Evolutionary conservation across 2,329 filamentous ascomycete species (phyloP).

Genomic region (Venturia aucupariae): DNA sequence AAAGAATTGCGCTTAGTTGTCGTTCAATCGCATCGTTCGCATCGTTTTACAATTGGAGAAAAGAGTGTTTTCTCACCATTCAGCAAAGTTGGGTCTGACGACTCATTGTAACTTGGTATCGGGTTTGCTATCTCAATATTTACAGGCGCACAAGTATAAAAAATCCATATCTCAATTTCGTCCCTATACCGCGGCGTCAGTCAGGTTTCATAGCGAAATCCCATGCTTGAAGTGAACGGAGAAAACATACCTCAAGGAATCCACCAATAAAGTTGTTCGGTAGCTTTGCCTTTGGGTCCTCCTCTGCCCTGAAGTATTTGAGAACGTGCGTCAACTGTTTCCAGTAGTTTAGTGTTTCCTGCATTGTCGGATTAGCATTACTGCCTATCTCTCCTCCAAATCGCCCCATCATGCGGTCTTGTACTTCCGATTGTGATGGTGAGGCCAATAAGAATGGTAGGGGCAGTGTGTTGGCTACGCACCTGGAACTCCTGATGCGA

Average conservation of each 20-base stretch:
- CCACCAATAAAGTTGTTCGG: conserved; percentile 87
- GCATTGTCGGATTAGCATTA: not conserved
- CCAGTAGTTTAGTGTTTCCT: conserved; percentile 99
- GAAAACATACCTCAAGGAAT: conserved; percentile 73
- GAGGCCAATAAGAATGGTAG: not conserved
- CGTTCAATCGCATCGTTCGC: no score
- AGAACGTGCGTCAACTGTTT: conserved; percentile 93
- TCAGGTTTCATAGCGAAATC: conserved; percentile 4
- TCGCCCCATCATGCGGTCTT: not conserved
- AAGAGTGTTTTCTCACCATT: no score
- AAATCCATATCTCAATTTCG: conserved; percentile 25
- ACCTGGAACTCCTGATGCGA: conserved; percentile 94
- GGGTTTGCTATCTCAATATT: conserved; percentile 6
- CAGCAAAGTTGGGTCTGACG: no score
- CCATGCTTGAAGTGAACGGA: not conserved
- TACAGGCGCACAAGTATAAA: not conserved
- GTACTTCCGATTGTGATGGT: not conserved
- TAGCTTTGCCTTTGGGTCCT: conserved; percentile 63
- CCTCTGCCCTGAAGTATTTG: conserved; percentile 91
- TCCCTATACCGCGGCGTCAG: conserved; percentile 22
- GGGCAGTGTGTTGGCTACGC: conserved; percentile 17
- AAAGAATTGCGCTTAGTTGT: no score
- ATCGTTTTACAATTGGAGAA: no score
- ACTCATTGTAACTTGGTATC: not conserved
- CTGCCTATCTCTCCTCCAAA: not conserved